Conservation (phyloP, 106 monocot species). For the Phalaenopsis equestris region DNA sequence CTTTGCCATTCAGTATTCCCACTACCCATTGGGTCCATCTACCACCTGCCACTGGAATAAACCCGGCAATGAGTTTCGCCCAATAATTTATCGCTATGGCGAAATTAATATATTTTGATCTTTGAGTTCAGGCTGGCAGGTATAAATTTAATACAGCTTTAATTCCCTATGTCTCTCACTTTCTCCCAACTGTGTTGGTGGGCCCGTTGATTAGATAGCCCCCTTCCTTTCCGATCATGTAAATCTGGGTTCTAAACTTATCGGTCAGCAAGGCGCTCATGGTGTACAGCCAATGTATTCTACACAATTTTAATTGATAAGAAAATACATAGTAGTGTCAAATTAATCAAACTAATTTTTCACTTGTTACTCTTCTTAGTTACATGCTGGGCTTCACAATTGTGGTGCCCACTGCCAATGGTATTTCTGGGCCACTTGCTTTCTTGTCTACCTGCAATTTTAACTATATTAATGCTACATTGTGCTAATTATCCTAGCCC, state of each 20-base stretch:
- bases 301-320: not conserved
- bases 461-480: too few species aligned
- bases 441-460: too few species aligned
- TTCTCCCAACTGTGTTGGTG: not conserved
- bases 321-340: too few species aligned
- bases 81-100: not conserved
- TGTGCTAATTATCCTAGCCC: too few species aligned
- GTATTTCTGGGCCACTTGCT: too few species aligned
- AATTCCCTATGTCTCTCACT: not conserved
- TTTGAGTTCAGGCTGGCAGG: not conserved
- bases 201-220: not conserved
- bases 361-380: too few species aligned
- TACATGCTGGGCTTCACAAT: too few species aligned
- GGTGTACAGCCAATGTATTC: not conserved
- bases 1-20: not conserved
- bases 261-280: not conserved
- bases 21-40: not conserved
- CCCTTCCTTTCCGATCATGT: not conserved
- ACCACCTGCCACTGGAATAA: not conserved
- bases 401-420: too few species aligned
- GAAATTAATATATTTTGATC: not conserved
- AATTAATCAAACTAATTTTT: too few species aligned
- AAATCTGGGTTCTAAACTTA: too few species aligned
- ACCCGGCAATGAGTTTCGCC: not conserved
- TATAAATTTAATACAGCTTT: not conserved